phyloP scores from a whole-genome alignment of 306 rosid species.

The Cucurbita pepo region DNA sequence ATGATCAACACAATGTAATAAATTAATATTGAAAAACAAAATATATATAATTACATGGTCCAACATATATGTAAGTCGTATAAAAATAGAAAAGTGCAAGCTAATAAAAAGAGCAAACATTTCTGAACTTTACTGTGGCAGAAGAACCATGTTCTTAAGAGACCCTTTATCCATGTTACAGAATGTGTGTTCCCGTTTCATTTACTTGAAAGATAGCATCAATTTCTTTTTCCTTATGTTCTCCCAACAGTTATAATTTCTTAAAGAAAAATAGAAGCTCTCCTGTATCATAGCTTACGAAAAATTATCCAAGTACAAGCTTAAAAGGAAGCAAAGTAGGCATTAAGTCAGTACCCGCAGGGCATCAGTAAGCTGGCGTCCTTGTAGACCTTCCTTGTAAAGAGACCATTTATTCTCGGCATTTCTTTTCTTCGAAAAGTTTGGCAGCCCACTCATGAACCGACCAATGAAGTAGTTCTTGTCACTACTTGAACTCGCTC shows the following conservation, averaged over 20 bases:
- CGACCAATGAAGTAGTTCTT: constrained; percentile 73
- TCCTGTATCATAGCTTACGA: not conserved
- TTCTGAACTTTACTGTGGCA: not conserved
- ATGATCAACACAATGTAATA: not conserved
- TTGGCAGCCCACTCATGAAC: constrained; percentile 71
- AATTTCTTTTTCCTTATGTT: not conserved
- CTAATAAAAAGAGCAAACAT: not conserved
- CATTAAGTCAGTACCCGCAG: constrained; percentile 37
- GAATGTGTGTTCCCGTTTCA: not conserved
- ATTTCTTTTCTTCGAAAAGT: constrained; percentile 71
- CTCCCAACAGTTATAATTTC: not conserved
- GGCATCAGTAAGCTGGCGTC: constrained; percentile 61
- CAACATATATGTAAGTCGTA: not conserved
- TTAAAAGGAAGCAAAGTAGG: not conserved
- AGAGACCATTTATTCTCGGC: constrained; percentile 85
- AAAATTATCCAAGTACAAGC: not conserved
- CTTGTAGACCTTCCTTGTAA: constrained; percentile 67
- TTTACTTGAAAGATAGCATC: not conserved
- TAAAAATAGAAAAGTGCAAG: not conserved
- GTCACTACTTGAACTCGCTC: constrained; percentile 55
- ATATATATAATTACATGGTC: not conserved
- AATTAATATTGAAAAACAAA: not conserved
- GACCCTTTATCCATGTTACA: not conserved
- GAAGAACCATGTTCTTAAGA: not conserved
- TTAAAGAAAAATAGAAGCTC: not conserved